These are phyloP conservation scores for Strobilomyces confusus DNA, from an alignment of 768 basidiomycete genomes.

Conservation along the genomic window DNA sequence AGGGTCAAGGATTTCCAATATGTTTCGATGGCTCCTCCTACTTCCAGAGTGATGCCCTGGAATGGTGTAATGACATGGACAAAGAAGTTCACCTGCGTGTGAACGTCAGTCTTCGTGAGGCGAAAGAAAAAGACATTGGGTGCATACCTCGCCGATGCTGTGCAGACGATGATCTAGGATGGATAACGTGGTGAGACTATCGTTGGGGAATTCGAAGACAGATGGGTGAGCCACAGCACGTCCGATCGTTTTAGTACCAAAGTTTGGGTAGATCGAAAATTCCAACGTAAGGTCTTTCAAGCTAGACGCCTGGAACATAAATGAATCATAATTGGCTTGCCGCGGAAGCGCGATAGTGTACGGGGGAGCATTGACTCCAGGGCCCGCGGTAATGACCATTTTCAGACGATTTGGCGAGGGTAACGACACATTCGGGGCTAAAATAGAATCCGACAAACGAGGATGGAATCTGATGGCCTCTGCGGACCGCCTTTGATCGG, in stretches of 20 bases:
- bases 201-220: constrained; percentile 56
- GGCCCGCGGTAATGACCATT: constrained; percentile 89
- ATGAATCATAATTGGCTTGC: constrained; percentile 62
- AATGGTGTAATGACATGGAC: constrained; percentile 85
- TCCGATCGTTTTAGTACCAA: constrained; percentile 95
- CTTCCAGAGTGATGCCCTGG: constrained; percentile 86
- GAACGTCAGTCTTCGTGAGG: constrained; percentile 3
- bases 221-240: constrained; percentile 83
- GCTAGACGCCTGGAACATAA: constrained; percentile 82
- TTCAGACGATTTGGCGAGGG: constrained; percentile 79
- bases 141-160: constrained; percentile 83
- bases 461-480: constrained; percentile 64
- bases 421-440: constrained; percentile 62
- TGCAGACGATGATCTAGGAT: constrained; percentile 91
- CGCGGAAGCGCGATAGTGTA: constrained; percentile 88
- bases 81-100: constrained; percentile 76
- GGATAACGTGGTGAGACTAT: constrained; percentile 60
- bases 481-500: constrained; percentile 34
- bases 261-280: constrained; percentile 95
- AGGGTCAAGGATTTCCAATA: constrained; percentile 87
- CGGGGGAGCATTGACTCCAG: constrained; percentile 80
- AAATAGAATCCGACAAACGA: constrained; percentile 65
- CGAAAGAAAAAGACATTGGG: neutral
- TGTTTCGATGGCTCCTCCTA: constrained; percentile 93
- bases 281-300: constrained; percentile 75